These are phyloP conservation scores for Oryza brachyantha DNA, from an alignment of 176 grass and related monocot genomes.

Conservation along the genomic window DNA sequence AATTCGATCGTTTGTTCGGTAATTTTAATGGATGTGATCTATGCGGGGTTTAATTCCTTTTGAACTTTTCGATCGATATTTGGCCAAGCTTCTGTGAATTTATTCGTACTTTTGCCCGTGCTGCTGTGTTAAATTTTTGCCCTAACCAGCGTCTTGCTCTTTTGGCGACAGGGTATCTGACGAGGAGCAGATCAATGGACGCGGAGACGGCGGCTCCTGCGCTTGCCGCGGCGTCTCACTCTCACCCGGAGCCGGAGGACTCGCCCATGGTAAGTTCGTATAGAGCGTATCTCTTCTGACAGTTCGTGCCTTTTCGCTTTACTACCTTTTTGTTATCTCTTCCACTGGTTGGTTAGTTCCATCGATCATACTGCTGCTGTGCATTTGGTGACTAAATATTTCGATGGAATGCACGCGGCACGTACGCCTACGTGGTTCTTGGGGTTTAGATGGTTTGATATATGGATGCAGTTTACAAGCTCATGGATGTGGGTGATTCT, in stretches of 20 bases:
- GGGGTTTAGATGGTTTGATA: background rate
- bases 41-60: no score
- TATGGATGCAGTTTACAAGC: background rate
- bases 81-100: background rate
- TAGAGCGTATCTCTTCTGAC: background rate
- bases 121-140: constrained; percentile 2
- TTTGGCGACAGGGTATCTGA: constrained; percentile 17
- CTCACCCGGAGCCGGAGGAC: no score
- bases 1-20: background rate
- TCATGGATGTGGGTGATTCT: background rate
- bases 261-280: constrained; percentile 43
- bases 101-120: background rate
- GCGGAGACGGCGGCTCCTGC: constrained; percentile 38
- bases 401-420: background rate
- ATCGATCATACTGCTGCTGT: background rate
- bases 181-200: constrained; percentile 35
- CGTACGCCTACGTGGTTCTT: background rate
- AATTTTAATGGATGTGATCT: no score
- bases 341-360: background rate
- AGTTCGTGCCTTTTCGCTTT: background rate
- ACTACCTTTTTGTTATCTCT: constrained; percentile 6
- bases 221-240: constrained; percentile 11
- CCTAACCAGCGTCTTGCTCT: background rate
- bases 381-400: background rate
- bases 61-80: background rate